These are phyloP conservation scores for Alternaria panax DNA, from an alignment of 2,329 filamentous ascomycete species.

Conservation along the genomic window DNA sequence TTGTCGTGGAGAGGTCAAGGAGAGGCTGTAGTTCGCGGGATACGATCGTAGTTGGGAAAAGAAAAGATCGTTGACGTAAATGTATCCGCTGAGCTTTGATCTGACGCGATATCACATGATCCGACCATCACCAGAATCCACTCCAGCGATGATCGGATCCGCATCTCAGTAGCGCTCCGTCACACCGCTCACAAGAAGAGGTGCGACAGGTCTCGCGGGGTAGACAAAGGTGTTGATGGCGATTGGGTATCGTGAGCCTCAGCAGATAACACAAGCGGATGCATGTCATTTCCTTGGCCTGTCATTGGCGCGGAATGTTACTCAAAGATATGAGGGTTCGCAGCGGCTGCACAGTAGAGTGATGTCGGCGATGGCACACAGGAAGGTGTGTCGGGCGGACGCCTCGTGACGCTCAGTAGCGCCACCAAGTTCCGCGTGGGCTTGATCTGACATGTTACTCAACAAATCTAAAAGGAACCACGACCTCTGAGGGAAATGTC, in stretches of 20 bases:
- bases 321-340: conserved; percentile 18
- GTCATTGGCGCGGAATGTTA: conserved; percentile 22
- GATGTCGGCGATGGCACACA: conserved; percentile 1
- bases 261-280: conserved; percentile 27
- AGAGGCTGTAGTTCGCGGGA: neutral
- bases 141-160: conserved; percentile 9
- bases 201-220: conserved; percentile 14
- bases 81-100: conserved; percentile 1
- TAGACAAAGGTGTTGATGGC: conserved; percentile 5
- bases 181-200: conserved; percentile 5
- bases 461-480: conserved; percentile 7
- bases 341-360: conserved; percentile 3
- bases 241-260: conserved; percentile 23
- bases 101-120: conserved; percentile 23
- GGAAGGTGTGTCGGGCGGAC: conserved; percentile 2
- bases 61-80: conserved; percentile 15
- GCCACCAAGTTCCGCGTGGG: conserved; percentile 22
- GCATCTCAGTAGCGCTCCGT: conserved; percentile 2
- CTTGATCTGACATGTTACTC: conserved; percentile 22
- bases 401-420: conserved; percentile 26
- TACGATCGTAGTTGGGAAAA: conserved; percentile 3
- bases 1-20: neutral
- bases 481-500: neutral
- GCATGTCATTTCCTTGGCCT: conserved; percentile 22
- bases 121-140: neutral